Conservation (phyloP, 495 filamentous ascomycete species). For the Penicillium argentinense region DNA sequence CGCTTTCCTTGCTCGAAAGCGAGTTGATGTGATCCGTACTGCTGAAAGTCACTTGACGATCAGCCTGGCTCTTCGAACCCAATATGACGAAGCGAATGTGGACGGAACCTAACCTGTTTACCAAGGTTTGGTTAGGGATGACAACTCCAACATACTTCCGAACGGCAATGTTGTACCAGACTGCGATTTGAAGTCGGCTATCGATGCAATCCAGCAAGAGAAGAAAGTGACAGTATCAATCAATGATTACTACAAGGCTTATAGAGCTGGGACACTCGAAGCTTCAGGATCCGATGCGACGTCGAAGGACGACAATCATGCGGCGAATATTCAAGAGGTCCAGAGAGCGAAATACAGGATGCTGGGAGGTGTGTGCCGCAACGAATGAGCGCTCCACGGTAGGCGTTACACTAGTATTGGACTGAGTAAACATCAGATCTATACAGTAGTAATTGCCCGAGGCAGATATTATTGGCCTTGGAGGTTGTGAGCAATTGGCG, state of each 20-base stretch:
- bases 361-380: constrained; percentile 5
- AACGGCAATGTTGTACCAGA: constrained; percentile 3
- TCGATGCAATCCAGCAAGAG: constrained; percentile 1
- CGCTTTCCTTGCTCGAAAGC: constrained; percentile 1
- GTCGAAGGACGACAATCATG: constrained; percentile 3
- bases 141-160: constrained; percentile 4
- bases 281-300: constrained; percentile 1
- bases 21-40: constrained; percentile 3
- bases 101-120: not conserved
- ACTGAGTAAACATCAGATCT: too few relatives aligned
- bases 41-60: constrained; percentile 4
- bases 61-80: constrained; percentile 2
- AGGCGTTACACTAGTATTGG: not conserved
- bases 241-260: constrained; percentile 4
- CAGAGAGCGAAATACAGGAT: constrained; percentile 5
- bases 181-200: constrained; percentile 4
- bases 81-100: constrained; percentile 2
- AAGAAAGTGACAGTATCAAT: not conserved
- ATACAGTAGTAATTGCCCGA: too few relatives aligned
- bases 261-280: constrained; percentile 1
- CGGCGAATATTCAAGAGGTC: constrained; percentile 5
- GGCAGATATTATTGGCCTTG: too few relatives aligned
- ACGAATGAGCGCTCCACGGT: constrained; percentile 1
- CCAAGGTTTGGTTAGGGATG: constrained; percentile 4
- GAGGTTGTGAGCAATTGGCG: too few relatives aligned